phyloP scores from a whole-genome alignment of 495 filamentous ascomycete species.

The Tuber aestivum region DNA sequence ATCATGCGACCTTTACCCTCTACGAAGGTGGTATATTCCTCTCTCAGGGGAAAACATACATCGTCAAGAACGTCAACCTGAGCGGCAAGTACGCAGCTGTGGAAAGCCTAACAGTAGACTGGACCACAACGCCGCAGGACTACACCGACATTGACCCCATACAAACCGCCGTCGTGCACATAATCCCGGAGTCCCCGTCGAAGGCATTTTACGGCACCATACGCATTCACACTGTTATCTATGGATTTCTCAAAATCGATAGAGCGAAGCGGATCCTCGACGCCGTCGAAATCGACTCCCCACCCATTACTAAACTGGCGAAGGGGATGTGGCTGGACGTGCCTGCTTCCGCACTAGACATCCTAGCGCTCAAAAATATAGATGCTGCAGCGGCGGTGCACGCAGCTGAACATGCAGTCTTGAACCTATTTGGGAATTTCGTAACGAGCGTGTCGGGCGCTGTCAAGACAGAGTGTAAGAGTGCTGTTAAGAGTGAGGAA shows the following conservation, averaged over 20 bases:
- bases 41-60: conserved; percentile 85
- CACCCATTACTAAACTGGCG: conserved; percentile 71
- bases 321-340: conserved; percentile 98
- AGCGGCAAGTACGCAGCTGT: conserved; percentile 56
- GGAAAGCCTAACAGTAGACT: conserved; percentile 81
- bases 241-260: conserved; percentile 95
- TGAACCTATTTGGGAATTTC: conserved; percentile 81
- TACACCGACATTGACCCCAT: conserved; percentile 92
- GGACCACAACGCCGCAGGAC: conserved; percentile 89
- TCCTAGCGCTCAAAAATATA: conserved; percentile 63
- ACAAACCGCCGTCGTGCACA: conserved; percentile 29
- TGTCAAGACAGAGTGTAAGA: conserved; percentile 90
- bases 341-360: conserved; percentile 68
- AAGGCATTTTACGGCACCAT: conserved; percentile 80
- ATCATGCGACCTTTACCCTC: conserved; percentile 87
- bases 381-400: conserved; percentile 89
- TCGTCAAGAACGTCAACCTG: conserved; percentile 81
- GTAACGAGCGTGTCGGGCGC: conserved; percentile 75
- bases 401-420: conserved; percentile 84
- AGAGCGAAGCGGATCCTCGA: conserved; percentile 77
- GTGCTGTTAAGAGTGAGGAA: conserved; percentile 63
- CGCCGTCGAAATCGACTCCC: conserved; percentile 87
- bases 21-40: conserved; percentile 98
- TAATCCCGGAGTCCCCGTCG: conserved; percentile 42
- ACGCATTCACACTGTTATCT: conserved; percentile 75